Base-by-base conservation (phyloP, 2,329 filamentous ascomycete genomes). In the Fusarium globosum region DNA sequence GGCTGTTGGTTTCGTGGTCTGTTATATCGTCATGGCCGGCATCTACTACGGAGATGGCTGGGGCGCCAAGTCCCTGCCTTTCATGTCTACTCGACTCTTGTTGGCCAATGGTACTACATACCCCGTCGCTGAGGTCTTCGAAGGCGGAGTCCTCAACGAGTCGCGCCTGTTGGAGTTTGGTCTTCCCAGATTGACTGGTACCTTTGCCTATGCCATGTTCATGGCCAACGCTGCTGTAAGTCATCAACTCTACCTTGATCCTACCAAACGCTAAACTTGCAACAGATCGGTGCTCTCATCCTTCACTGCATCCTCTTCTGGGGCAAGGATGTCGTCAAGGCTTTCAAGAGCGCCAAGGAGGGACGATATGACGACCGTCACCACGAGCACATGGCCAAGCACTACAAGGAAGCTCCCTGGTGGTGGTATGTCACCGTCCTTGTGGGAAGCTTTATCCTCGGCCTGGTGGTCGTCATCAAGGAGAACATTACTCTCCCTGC, bases 161-260 rank as follows among this genome's bases (percentile, higher is more conserved):
- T 77, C 0, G 83, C 83, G 65, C 1, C 61, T 90, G 30, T 77
- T 77, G 1, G 74, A 80, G 33, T 82, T 84, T 55, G 88, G 88
- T 4, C 66, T 86, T 6, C 88, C 88, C 0, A 82, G 76, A 13
- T 76, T 90, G 6, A 84, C 84, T 0, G 87, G 86, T 3, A 83
- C 79, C 2, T 89, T 89, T 71, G 87, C 86, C 0, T 88, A 85
- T 49, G 80, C 84, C 4, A 83, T 89, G 81, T 85, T 90, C 68
- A 89, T 89, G 81, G 86, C 87, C 5, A 89, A 89, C 77, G 86
- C 86, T 69, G 87, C 88, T 38, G 86, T 87, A 80, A 78, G 85
- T 83, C 18, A 26, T 18, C 9, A 2, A n/a, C 4, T 4, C 18
- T 15, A 13, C 6, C 2, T 21, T 5, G 18, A 13, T 13, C 10